Conservation (phyloP, 306 rosid species). For the Quercus gilva region DNA sequence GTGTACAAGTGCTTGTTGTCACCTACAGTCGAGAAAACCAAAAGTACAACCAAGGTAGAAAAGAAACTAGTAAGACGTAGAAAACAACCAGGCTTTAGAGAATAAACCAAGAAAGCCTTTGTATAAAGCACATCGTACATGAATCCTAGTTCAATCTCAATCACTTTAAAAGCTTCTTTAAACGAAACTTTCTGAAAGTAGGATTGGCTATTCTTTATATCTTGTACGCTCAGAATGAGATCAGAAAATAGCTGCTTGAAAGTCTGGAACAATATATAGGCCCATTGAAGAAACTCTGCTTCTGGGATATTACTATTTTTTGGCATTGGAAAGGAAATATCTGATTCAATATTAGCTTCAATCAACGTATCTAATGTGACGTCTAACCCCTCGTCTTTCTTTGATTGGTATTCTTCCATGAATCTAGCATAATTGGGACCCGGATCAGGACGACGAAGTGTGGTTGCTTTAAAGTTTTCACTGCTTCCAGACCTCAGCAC, state of each 20-base stretch:
- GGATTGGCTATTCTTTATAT: not conserved
- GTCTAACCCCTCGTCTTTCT: not conserved
- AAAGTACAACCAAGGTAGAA: not conserved
- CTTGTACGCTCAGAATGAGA: conserved; percentile 15
- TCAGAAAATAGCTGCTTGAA: conserved; percentile 23
- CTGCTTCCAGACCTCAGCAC: conserved; percentile 20
- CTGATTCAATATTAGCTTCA: no score
- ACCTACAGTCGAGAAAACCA: not conserved
- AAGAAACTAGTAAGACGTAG: not conserved
- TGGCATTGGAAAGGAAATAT: no score
- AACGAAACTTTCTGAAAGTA: not conserved
- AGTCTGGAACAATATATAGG: not conserved
- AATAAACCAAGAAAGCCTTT: conserved; percentile 14
- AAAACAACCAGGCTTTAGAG: not conserved
- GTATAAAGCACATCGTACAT: conserved; percentile 29
- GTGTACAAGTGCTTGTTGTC: not conserved
- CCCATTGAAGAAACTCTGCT: not conserved
- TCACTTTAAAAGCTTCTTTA: conserved; percentile 16
- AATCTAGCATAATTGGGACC: conserved; percentile 8
- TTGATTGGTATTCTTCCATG: not conserved
- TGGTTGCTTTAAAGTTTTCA: not conserved
- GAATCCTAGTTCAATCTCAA: conserved; percentile 39
- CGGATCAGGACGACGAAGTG: not conserved
- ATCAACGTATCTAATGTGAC: not conserved
- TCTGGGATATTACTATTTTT: no score